A percentile compares a stretch with the other conserved stretches of the same genome.
phyloP scores from a whole-genome alignment of 2,329 filamentous ascomycete species.

The Paraphaeosphaeria sporulosa region DNA sequence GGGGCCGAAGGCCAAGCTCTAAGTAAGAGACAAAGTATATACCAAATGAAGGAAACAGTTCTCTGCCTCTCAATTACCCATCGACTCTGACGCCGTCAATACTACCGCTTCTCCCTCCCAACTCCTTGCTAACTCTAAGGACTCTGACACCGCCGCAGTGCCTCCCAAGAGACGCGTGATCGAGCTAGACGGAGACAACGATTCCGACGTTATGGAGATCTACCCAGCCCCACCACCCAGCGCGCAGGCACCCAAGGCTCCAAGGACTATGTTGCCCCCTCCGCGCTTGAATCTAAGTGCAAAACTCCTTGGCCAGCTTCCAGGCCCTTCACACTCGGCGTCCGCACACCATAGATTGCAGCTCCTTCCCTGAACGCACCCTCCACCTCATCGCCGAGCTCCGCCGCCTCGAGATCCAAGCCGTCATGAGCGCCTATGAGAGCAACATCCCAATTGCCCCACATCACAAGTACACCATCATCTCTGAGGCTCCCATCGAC shows the following conservation, averaged over 20 bases:
- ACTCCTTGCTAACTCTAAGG: not conserved
- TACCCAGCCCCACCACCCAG: not conserved
- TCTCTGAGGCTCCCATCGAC: not conserved
- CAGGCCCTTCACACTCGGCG: too few relatives aligned
- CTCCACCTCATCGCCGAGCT: not conserved
- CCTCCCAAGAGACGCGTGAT: not conserved
- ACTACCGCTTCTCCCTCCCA: not conserved
- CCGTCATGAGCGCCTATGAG: not conserved
- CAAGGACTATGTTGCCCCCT: not conserved
- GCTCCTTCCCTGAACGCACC: not conserved
- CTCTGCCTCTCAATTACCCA: not conserved
- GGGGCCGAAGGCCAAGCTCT: conserved; percentile 53
- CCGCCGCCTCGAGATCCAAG: not conserved
- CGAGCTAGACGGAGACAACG: not conserved
- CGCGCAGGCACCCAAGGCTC: not conserved
- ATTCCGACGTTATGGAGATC: not conserved
- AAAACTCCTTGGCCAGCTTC: not conserved
- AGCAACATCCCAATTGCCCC: not conserved
- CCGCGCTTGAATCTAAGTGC: not conserved
- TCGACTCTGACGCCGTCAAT: not conserved
- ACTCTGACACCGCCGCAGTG: not conserved
- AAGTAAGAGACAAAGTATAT: conserved; percentile 19
- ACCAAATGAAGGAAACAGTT: not conserved
- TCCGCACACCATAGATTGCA: not conserved
- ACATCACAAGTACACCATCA: not conserved